These are phyloP conservation scores for Coprinellus micaceus DNA, from an alignment of 768 basidiomycete genomes.

Conservation along the genomic window DNA sequence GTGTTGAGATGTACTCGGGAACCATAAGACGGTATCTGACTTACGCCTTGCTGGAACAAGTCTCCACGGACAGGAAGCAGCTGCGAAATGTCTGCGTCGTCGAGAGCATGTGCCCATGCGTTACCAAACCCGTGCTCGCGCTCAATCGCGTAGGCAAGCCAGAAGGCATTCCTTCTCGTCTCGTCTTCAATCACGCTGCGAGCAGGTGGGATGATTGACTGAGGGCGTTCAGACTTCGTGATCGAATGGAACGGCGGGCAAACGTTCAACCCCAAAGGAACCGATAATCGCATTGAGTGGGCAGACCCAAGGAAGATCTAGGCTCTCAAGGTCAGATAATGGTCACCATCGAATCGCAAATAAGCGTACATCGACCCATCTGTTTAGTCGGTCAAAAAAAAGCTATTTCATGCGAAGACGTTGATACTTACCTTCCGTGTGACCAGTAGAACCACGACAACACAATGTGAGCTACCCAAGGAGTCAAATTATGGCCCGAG, in stretches of 20 bases:
- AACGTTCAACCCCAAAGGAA: constrained; percentile 69
- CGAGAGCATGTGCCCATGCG: constrained; percentile 67
- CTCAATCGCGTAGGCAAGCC: constrained; percentile 68
- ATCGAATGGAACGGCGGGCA: constrained; percentile 66
- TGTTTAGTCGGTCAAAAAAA: constrained; percentile 19
- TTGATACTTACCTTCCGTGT: constrained; percentile 64
- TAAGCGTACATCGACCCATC: constrained; percentile 67
- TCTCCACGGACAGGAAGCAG: constrained; percentile 60
- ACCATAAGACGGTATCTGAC: constrained; percentile 19
- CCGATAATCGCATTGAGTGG: constrained; percentile 51
- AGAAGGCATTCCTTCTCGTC: constrained; percentile 67
- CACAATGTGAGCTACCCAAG: constrained; percentile 50
- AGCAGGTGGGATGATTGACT: constrained; percentile 60
- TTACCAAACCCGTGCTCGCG: constrained; percentile 65
- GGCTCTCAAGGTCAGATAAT: constrained; percentile 5
- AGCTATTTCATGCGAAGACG: too few relatives aligned
- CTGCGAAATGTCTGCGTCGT: constrained; percentile 73
- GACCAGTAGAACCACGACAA: constrained; percentile 74
- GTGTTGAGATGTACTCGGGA: background rate
- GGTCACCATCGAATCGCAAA: background rate
- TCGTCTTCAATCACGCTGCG: constrained; percentile 66
- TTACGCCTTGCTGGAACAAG: constrained; percentile 59
- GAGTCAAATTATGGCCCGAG: background rate
- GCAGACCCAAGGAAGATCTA: constrained; percentile 62
- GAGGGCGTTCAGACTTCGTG: constrained; percentile 50